These are phyloP conservation scores for Mortierella antarctica DNA, from an alignment of 192 early-diverging fungal genomes.

Conservation along the genomic window DNA sequence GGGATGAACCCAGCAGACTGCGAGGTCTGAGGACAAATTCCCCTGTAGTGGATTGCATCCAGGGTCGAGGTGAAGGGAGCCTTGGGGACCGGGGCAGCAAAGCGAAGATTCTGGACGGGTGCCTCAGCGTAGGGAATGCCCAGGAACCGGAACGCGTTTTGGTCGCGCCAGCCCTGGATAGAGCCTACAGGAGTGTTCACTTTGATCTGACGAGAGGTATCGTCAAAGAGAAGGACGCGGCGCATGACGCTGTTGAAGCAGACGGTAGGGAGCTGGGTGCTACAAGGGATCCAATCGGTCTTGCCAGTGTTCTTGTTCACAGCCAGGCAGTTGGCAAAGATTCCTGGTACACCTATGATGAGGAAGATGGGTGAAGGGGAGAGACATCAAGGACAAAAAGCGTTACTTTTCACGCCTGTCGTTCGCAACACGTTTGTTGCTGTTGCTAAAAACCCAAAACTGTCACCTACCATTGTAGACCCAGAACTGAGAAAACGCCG, in stretches of 20 bases:
- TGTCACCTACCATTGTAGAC: constrained; percentile 32
- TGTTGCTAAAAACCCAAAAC: too few relatives aligned
- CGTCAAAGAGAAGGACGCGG: constrained; percentile 37
- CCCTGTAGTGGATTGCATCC: constrained; percentile 31
- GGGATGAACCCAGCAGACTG: constrained; percentile 39
- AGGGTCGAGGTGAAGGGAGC: constrained; percentile 25
- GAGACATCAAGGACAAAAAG: too few relatives aligned
- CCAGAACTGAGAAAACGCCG: constrained; percentile 36
- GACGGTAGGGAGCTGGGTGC: constrained; percentile 20
- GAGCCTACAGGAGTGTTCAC: constrained; percentile 40
- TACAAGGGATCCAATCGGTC: constrained; percentile 39
- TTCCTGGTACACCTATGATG: constrained; percentile 19
- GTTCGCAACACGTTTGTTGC: too few relatives aligned
- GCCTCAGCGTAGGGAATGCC: constrained; percentile 64
- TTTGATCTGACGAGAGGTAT: constrained; percentile 48
- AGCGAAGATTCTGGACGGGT: constrained; percentile 55
- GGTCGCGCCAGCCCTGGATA: constrained; percentile 41
- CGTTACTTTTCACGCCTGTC: too few relatives aligned
- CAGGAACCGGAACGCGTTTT: constrained; percentile 46
- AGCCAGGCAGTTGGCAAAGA: constrained; percentile 33
- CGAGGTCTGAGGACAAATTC: constrained; percentile 38
- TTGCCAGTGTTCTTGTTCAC: constrained; percentile 45
- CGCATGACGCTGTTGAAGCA: constrained; percentile 43
- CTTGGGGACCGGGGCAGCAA: constrained; percentile 56
- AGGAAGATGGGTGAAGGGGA: neutral